Evolutionary conservation across 106 monocot genomes (phyloP), one percentile per base, ranked within the genome.

Genomic region (Allium cepa): DNA sequence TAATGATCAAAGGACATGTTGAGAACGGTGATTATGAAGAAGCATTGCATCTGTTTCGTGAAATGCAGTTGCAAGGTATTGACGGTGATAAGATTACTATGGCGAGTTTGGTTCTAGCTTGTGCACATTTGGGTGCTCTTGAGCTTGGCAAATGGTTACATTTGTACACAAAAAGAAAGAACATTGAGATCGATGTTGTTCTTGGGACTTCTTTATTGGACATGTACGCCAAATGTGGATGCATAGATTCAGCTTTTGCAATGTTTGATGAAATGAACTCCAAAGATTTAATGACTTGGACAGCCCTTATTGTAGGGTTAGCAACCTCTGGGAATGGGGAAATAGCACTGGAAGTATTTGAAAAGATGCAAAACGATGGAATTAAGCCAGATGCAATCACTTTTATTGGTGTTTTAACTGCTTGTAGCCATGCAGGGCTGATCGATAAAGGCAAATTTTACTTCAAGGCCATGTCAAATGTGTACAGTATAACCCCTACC

Each of bases 221-320:
- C 55, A 85, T 92, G 92, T 92, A 92, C 67, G 79, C 80, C 8
- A 90, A 85, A 59, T 79, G 73, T 63, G 82, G 90, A 17, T 78
- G 75, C 64, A 28, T 85, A 11, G 82, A 73, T 17, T 47, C 15
- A 18, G 80, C 85, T 11, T n/a, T 78, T 10, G 7, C 27, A 9
- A 66, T 71, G 14, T 90, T 90, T 47, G 9, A 71, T 11, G 60
- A 75, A 61, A 83, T 83, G 80, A 65, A 71, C 10, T 26, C 45
- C 46, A 85, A 74, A 80, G 85, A 85, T 56, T 49, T 90, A 13
- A 66, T 52, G 16, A 78, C 78, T 9, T 90, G 90, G 90, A 90
- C 85, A 64, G 80, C 90, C 22, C 60, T 90, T 64, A 55, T 90
- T 16, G 67, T 78, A 48, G 90, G 80, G 1, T 51, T 88, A 28